phyloP scores from a whole-genome alignment of 176 grass and related monocot genomes.

The Oropetium thomaeum region DNA sequence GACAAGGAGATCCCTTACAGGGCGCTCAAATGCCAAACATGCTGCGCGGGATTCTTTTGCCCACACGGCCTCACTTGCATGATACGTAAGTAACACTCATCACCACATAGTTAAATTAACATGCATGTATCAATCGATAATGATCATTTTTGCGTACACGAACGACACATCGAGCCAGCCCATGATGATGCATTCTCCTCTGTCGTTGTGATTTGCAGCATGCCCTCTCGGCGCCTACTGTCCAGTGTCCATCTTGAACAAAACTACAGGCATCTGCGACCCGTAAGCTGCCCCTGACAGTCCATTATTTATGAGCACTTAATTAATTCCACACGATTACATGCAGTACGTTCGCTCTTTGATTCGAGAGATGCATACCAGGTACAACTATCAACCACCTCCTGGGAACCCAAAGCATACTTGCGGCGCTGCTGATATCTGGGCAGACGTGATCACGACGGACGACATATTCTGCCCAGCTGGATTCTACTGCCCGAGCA shows the following conservation, averaged over 20 bases:
- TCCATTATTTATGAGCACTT: no score
- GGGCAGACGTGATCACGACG: constrained; percentile 69
- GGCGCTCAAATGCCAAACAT: constrained; percentile 52
- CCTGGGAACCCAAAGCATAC: constrained; percentile 82
- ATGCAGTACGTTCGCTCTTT: not conserved
- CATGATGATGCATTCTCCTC: not conserved
- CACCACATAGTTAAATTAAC: no score
- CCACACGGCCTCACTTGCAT: constrained; percentile 96
- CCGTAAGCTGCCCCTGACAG: constrained; percentile 72
- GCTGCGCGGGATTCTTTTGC: constrained; percentile 92
- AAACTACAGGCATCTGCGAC: constrained; percentile 75
- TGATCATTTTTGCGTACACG: no score
- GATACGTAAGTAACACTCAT: constrained; percentile 66
- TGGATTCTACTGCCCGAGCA: constrained; percentile 94
- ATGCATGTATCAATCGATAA: no score
- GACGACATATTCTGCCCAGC: constrained; percentile 83
- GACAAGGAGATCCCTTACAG: constrained; percentile 56
- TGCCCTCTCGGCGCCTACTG: constrained; percentile 94
- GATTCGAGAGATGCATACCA: constrained; percentile 26
- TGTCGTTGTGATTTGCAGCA: constrained; percentile 41
- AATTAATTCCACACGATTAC: not conserved
- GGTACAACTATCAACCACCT: constrained; percentile 81
- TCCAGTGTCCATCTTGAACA: constrained; percentile 62
- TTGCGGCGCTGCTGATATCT: constrained; percentile 74
- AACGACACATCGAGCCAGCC: no score